Evolutionary conservation across 805 yeast species (phyloP), one percentile per base, ranked within the genome.

Genomic region (Wickerhamomyces tratensis): DNA sequence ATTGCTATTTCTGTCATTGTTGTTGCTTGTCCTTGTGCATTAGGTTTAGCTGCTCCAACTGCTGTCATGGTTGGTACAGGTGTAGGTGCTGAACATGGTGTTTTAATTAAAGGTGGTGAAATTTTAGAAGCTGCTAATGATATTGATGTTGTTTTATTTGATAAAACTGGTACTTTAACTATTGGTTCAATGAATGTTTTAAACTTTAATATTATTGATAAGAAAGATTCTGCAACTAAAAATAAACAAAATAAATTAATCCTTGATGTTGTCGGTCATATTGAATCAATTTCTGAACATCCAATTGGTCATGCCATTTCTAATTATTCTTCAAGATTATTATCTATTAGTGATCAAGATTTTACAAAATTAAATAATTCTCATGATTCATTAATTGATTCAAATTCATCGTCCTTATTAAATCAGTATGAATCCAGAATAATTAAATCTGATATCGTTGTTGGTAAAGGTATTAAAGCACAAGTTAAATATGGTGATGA

Each of bases 1-100:
- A 72, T 89, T 38, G 82, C 95, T 6, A 91, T 93, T 27, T 80
- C 95, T 7, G 98, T 93, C 6, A 76, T 94, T 49, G 96, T 93
- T 10, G 97, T 93, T 40, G 98, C 98, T 2, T 93, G 99, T 63
- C 99, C 99, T 0, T 93, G 98, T 71, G 98, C 98, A 0, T 65
- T 93, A 25, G 99, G 98, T 4, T 69, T 93, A 40, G 97, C 97
- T 5, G 95, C 98, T 0, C 99, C 99, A 2, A 94, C 98, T 2
- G 98, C 98, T 0, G 86, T 93, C 10, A 93, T 94, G 97, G 98
- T 93, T 2, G 98, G 97, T 8, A 91, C 98, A 2, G 98, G 98
- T 36, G 82, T 87, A 25, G 98, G 96, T 36, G 98, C 98, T 0
- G 62, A 75, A 12, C 71, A 86, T 59, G 98, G 98, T 15, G 83